These are phyloP conservation scores for Cyclanthera cordifolia DNA, from an alignment of 306 rosid species.

Conservation along the genomic window DNA sequence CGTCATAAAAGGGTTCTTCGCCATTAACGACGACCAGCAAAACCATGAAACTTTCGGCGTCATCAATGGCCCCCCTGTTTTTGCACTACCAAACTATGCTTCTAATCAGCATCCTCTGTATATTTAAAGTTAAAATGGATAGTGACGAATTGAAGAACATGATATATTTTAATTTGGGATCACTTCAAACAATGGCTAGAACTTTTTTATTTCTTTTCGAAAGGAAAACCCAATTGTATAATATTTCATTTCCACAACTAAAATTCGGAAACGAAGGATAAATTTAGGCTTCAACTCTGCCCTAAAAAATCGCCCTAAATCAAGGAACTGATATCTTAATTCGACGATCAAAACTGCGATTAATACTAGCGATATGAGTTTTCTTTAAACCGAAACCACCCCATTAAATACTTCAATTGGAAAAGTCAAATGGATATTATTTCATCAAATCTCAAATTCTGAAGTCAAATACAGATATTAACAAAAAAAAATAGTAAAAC, in stretches of 20 bases:
- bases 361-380: neutral
- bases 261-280: neutral
- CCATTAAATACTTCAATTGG: neutral
- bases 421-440: slow-evolving; percentile 8
- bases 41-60: neutral
- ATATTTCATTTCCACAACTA: neutral
- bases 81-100: slow-evolving; percentile 1
- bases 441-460: neutral
- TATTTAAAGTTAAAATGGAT: neutral
- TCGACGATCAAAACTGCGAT: neutral
- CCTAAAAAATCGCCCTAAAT: slow-evolving; percentile 1
- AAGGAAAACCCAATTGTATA: too few species aligned
- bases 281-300: neutral
- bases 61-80: neutral
- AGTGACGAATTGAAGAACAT: neutral
- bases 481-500: neutral
- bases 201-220: too few species aligned
- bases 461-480: slow-evolving; percentile 4
- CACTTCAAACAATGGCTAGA: neutral
- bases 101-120: neutral
- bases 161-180: neutral
- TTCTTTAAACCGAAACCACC: neutral
- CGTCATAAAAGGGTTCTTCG: neutral
- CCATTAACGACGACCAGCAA: neutral
- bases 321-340: neutral